Percentiles rank a stretch among this genome's conserved stretches.
Evolutionary conservation across 1,284 basidiomycete species (phyloP).

Genomic region (Amylostereum areolatum): DNA sequence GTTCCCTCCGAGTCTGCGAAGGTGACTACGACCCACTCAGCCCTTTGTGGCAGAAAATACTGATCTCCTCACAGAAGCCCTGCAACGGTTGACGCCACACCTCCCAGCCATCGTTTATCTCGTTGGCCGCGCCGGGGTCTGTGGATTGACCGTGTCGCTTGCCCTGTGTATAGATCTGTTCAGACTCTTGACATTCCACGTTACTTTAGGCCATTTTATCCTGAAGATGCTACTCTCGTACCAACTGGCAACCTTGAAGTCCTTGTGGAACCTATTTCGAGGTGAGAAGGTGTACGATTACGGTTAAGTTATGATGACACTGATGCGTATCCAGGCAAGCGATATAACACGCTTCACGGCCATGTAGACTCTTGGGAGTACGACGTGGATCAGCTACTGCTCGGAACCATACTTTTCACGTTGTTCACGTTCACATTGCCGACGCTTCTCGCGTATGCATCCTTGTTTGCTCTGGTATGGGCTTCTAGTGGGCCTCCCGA

Average conservation of each 20-base stretch:
- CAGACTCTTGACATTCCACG: slow-evolving; percentile 65
- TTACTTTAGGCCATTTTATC: slow-evolving; percentile 67
- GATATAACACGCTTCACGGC: slow-evolving; percentile 77
- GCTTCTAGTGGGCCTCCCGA: neutral
- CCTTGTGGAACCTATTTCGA: slow-evolving; percentile 91
- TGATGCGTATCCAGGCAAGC: slow-evolving; percentile 54
- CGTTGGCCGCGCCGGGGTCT: slow-evolving; percentile 49
- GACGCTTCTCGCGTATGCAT: slow-evolving; percentile 83
- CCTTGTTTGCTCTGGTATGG: slow-evolving; percentile 72
- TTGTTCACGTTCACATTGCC: slow-evolving; percentile 88
- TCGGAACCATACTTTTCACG: slow-evolving; percentile 94
- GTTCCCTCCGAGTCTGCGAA: slow-evolving; percentile 21
- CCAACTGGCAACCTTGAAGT: slow-evolving; percentile 56
- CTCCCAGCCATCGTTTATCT: slow-evolving; percentile 41
- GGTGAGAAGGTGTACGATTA: slow-evolving; percentile 36
- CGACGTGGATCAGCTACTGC: slow-evolving; percentile 88
- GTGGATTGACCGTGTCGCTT: slow-evolving; percentile 68
- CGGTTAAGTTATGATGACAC: no score
- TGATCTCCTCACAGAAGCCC: slow-evolving; percentile 24
- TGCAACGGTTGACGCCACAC: slow-evolving; percentile 32
- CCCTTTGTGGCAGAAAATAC: neutral
- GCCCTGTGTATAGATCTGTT: slow-evolving; percentile 66
- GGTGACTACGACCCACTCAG: neutral
- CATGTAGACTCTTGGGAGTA: slow-evolving; percentile 88
- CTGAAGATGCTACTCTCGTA: slow-evolving; percentile 61